Evolutionary conservation across 2,329 filamentous ascomycete genomes (phyloP), one percentile per base, ranked within the genome.

Genomic region (Arthroderma sp.): DNA sequence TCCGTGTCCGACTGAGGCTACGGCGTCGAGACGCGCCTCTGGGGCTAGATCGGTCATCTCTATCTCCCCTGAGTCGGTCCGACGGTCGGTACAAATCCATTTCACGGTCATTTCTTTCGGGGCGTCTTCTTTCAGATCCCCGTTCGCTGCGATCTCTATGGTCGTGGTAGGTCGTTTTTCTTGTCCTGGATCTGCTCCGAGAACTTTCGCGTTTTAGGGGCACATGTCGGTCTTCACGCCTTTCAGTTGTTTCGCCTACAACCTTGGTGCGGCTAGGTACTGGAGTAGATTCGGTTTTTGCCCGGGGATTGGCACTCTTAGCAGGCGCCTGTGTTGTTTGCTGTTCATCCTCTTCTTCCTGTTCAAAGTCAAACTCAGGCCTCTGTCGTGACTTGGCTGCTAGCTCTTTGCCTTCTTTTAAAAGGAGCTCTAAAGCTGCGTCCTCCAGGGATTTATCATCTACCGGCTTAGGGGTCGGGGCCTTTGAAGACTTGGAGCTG

Each of bases 361-460:
- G 62, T 54, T 67, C 71, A 51, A 61, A 70, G 53, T 75, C 72
- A 47, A 71, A 68, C 44, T 73, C 71, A 4, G 69, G 69, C 45
- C 70, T 67, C 48, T 68, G 64, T 33, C 64, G 62, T 3, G 68
- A 65, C 52, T 73, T 74, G 27, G 71, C 71, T 6, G 72, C 70
- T 49, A 73, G 63, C 50, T 72, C 67, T 52, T 74, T 68, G 40
- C 73, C 71, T 57, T 78, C 74, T 51, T 66, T 68, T 22, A 77
- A 53, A 7, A 78, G 63, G 48, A 71, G 56, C 46, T 74, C 67
- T 43, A 77, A 60, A 7, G 74, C 74, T 33, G 71, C 65, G 49
- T 73, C 69, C 53, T 77, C 74, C 38, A 78, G 56, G 11, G 71
- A 67, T 56, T 76, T 74, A 47, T 76, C 72, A 46, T 69, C 66